phyloP scores from a whole-genome alignment of 352 stramenopile genomes.

The Globisporangium cystogenes region DNA sequence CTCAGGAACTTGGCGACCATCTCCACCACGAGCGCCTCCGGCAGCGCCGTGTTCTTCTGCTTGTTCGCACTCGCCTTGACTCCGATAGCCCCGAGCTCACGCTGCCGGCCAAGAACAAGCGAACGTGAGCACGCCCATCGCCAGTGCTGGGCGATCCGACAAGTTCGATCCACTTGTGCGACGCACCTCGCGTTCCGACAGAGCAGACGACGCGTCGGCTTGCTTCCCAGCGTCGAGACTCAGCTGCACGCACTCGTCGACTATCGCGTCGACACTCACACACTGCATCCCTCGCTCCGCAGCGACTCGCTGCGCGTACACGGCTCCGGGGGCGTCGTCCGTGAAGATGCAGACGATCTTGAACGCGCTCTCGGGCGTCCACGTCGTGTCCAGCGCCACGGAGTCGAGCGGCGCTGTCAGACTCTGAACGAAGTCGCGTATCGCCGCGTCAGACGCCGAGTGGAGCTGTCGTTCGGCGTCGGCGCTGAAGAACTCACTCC shows the following conservation, averaged over 20 bases:
- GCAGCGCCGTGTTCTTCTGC: slow-evolving; percentile 40
- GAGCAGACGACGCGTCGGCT: slow-evolving; percentile 16
- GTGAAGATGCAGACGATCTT: slow-evolving; percentile 24
- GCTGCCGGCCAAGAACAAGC: slow-evolving; percentile 16
- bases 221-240: slow-evolving; percentile 49
- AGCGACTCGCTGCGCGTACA: slow-evolving; percentile 22
- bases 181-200: slow-evolving; percentile 44
- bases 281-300: slow-evolving; percentile 30
- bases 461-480: neutral
- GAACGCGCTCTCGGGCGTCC: slow-evolving; percentile 5
- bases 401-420: slow-evolving; percentile 1
- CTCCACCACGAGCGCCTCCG: slow-evolving; percentile 43
- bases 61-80: slow-evolving; percentile 28
- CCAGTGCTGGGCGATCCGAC: neutral
- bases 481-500: slow-evolving; percentile 4
- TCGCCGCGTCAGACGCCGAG: neutral
- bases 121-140: no score
- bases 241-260: slow-evolving; percentile 49
- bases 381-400: slow-evolving; percentile 10
- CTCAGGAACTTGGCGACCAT: slow-evolving; percentile 29
- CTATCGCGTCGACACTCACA: slow-evolving; percentile 30
- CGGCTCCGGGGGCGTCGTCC: slow-evolving; percentile 18
- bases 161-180: neutral
- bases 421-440: slow-evolving; percentile 3
- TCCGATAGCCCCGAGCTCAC: slow-evolving; percentile 45